Conservation (phyloP, 2,329 filamentous ascomycete genomes). For the Cladosporium cucumerinum region DNA sequence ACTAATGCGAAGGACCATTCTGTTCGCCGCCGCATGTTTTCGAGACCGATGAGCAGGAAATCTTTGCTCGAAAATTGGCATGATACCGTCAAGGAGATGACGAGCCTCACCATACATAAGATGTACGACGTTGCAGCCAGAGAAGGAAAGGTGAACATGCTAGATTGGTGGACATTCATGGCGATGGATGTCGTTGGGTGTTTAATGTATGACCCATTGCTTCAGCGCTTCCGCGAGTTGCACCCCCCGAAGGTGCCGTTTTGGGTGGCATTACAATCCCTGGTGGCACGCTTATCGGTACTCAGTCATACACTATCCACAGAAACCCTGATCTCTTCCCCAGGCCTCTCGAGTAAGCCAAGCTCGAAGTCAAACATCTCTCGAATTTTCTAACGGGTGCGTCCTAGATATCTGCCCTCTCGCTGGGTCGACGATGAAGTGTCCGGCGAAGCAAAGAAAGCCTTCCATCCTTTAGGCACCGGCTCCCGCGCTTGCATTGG, state of each 20-base stretch:
- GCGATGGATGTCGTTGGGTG: slow-evolving; percentile 39
- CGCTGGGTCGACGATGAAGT: background rate
- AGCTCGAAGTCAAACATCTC: background rate
- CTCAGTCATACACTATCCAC: background rate
- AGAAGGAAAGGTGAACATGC: slow-evolving; percentile 36
- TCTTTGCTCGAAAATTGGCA: slow-evolving; percentile 40
- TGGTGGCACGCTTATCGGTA: background rate
- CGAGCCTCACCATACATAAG: slow-evolving; percentile 32
- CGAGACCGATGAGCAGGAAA: slow-evolving; percentile 36
- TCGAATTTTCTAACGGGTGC: background rate
- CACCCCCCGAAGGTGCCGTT: slow-evolving; percentile 24
- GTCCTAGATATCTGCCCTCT: background rate
- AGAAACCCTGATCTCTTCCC: background rate
- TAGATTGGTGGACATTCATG: slow-evolving; percentile 43
- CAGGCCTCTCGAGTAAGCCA: background rate
- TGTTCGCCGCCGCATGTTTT: slow-evolving; percentile 36
- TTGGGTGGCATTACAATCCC: background rate
- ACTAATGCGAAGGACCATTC: slow-evolving; percentile 35
- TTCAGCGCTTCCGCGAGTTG: slow-evolving; percentile 26
- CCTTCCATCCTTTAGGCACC: slow-evolving; percentile 18
- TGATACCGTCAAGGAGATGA: slow-evolving; percentile 32
- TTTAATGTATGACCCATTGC: slow-evolving; percentile 38
- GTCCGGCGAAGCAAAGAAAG: background rate
- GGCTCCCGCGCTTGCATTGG: slow-evolving; percentile 23
- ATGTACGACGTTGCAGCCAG: slow-evolving; percentile 31